Evolutionary conservation across 2,329 filamentous ascomycete genomes (phyloP), one percentile per base, ranked within the genome.

Genomic region (Teratosphaeriaceae sp.): DNA sequence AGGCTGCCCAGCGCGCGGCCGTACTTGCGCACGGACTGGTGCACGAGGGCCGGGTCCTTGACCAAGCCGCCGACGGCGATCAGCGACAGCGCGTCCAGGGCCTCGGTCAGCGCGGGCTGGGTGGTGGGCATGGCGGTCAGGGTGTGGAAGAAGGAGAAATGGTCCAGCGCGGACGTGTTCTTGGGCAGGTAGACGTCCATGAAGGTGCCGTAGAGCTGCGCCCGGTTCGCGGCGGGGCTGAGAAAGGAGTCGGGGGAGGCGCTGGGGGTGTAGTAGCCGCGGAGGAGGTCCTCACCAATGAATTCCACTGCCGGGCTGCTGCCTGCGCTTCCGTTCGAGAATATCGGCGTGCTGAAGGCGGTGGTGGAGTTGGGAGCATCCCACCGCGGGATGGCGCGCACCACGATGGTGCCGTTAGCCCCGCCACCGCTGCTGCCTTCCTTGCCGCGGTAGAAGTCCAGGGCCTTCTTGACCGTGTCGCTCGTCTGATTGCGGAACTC

Each of bases 131-230:
- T 50, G 18, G 42, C 42, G 29, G 53, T 49, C 23, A 60, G 34
- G 21, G 50, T 44, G 15, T 50, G 44, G 29, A 56, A 48, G 43
- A 57, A 55, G 13, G 39, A 42, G 43, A 57, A 57, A 37, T 54
- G 50, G 9, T 46, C 37, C 19, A 40, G 16, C 3, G 22, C 18
- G 8, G 11, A 34, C 12, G 33, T 44, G 19, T 43, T 47, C 1
- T 51, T 50, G 1, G 59, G 59, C 12, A 59, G 42, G 37, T 59
- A 62, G n/a, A 52, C 44, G 24, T 54, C 52, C 27, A 62, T 52
- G 44, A 60, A 60, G 2, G 47, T 45, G 24, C 45, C 43, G 41
- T 61, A 60, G 9, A 58, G 42, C 24, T 54, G 49, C 21, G 36
- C 34, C n/a, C 54, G 47, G 6, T 51, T 47, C 6, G 43, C 29